Conservation (phyloP, 2,329 filamentous ascomycete species). For the Ceratocystis destructans region DNA sequence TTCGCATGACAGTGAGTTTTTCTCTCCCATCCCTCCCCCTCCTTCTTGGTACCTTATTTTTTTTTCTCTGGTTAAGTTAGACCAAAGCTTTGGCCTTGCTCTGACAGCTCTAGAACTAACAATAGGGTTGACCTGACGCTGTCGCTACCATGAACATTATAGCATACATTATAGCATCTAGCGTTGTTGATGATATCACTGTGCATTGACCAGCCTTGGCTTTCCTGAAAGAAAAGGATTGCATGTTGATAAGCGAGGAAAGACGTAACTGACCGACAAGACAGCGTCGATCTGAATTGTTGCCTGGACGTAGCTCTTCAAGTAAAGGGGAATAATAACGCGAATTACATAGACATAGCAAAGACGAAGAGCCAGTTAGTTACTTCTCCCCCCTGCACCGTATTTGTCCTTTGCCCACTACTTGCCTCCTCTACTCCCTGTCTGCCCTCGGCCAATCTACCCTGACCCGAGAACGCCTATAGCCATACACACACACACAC, state of each 20-base stretch:
- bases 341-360: no score
- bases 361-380: not conserved
- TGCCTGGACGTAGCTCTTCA: not conserved
- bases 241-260: not conserved
- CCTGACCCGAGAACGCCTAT: no score
- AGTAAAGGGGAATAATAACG: not conserved
- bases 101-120: not conserved
- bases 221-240: not conserved
- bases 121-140: not conserved
- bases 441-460: not conserved
- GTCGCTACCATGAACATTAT: not conserved
- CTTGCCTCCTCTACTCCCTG: not conserved
- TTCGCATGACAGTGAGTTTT: not conserved
- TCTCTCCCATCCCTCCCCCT: not conserved
- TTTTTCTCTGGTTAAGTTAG: not conserved
- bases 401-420: not conserved
- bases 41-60: not conserved
- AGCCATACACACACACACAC: no score
- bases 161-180: not conserved
- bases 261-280: not conserved
- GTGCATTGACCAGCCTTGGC: not conserved
- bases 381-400: not conserved
- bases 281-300: slow-evolving; percentile 1
- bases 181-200: not conserved
- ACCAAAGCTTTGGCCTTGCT: not conserved